A percentile compares a stretch with the other conserved stretches of the same genome.
phyloP scores from a whole-genome alignment of 2,329 filamentous ascomycete genomes.

The Sordariomycetes sp. region DNA sequence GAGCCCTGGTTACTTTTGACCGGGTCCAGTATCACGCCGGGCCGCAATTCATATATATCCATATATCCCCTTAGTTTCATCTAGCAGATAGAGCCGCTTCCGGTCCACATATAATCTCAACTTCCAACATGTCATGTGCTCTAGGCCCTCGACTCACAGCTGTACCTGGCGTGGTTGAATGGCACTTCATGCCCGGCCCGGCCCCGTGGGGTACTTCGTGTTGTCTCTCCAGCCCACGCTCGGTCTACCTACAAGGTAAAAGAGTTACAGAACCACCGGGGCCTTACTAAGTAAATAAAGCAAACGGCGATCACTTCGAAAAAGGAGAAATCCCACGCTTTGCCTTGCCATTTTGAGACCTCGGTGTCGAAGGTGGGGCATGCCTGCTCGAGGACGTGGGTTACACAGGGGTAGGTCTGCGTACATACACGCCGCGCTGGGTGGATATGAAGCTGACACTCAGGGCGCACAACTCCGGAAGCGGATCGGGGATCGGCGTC shows the following conservation, averaged over 20 bases:
- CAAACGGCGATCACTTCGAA: background rate
- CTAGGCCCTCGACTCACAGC: background rate
- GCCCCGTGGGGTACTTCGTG: no score
- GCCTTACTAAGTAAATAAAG: no score
- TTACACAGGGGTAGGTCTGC: background rate
- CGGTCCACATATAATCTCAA: background rate
- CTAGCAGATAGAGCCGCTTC: background rate
- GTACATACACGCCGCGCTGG: background rate
- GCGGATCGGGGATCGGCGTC: no score
- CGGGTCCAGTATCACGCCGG: background rate
- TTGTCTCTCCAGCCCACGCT: background rate
- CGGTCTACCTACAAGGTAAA: background rate
- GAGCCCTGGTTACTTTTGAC: background rate
- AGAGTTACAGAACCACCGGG: background rate
- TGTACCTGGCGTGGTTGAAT: no score
- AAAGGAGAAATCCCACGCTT: background rate
- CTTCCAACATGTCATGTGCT: background rate
- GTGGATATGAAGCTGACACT: no score
- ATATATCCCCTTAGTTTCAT: background rate
- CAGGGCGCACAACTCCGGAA: no score
- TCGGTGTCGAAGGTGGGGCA: background rate
- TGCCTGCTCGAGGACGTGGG: background rate
- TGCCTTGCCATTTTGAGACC: background rate
- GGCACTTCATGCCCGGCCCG: no score
- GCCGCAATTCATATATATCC: background rate